Conservation (phyloP, 805 yeast genomes). For the Yamadazyma sp. region DNA sequence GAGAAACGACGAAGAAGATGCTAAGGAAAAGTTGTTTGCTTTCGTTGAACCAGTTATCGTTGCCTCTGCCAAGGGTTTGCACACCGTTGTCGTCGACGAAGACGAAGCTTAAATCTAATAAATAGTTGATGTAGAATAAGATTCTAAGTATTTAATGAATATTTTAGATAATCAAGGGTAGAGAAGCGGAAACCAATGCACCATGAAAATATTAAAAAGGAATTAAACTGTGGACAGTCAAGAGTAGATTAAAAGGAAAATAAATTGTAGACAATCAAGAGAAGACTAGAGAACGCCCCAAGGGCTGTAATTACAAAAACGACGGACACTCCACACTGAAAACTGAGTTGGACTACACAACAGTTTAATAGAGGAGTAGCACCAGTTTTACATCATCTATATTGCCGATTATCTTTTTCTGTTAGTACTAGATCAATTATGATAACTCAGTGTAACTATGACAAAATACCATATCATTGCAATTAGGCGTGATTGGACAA, state of each 20-base stretch:
- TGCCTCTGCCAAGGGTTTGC: slow-evolving; percentile 94
- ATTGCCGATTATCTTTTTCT: too few relatives aligned
- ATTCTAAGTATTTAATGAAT: slow-evolving; percentile 11
- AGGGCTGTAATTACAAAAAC: too few relatives aligned
- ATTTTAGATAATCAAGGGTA: slow-evolving; percentile 7
- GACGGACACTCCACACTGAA: too few relatives aligned
- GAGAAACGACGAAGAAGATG: slow-evolving; percentile 99
- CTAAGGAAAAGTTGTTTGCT: slow-evolving; percentile 96
- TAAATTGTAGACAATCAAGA: too few relatives aligned
- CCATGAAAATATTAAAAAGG: too few relatives aligned
- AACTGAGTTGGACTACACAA: too few relatives aligned
- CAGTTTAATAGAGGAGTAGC: too few relatives aligned
- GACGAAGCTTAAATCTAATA: slow-evolving; percentile 50
- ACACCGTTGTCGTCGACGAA: slow-evolving; percentile 87
- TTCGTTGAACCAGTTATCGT: slow-evolving; percentile 97
- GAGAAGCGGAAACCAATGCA: too few relatives aligned
- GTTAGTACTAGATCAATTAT: slow-evolving; percentile 7
- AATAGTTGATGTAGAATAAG: slow-evolving; percentile 20
- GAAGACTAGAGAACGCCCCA: too few relatives aligned
- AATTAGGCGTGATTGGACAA: slow-evolving; percentile 47
- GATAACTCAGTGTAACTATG: slow-evolving; percentile 81
- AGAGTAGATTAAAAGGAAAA: too few relatives aligned
- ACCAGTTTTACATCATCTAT: too few relatives aligned
- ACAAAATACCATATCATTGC: slow-evolving; percentile 71
- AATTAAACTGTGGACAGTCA: too few relatives aligned